Percentiles rank a stretch among this genome's conserved stretches.
phyloP scores from a whole-genome alignment of 441 rosid genomes.

The Croton setiger region DNA sequence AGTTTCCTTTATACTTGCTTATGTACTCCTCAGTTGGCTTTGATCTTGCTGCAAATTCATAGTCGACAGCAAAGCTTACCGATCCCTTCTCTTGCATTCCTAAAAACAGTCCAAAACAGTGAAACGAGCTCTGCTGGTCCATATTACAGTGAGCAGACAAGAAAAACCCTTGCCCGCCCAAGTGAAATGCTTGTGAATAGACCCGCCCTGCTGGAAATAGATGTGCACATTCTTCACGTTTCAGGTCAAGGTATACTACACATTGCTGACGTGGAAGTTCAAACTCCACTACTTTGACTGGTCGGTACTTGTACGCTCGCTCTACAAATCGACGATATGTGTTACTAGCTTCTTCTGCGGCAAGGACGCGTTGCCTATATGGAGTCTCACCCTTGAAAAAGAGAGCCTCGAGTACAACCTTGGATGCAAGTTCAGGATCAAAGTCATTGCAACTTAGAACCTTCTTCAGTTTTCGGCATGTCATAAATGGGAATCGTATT shows the following conservation, averaged over 20 bases:
- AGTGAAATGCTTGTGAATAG: conserved; percentile 66
- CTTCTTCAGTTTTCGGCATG: conserved; percentile 69
- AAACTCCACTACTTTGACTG: conserved; percentile 77
- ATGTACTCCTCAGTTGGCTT: conserved; percentile 61
- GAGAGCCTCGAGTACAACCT: conserved; percentile 77
- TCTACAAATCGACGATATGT: conserved; percentile 50
- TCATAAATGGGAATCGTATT: conserved; percentile 85
- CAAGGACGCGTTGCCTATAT: conserved; percentile 43
- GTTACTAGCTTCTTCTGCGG: conserved; percentile 40
- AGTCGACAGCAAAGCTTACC: conserved; percentile 58
- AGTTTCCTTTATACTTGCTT: conserved; percentile 57
- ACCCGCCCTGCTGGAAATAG: conserved; percentile 58
- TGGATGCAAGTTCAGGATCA: conserved; percentile 46
- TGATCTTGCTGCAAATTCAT: conserved; percentile 71
- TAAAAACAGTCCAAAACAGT: conserved; percentile 70
- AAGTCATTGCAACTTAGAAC: conserved; percentile 64
- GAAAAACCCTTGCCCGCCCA: conserved; percentile 79
- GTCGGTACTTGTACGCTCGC: conserved; percentile 68
- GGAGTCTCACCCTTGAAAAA: conserved; percentile 78
- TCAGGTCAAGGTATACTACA: conserved; percentile 76
- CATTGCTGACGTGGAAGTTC: conserved; percentile 77
- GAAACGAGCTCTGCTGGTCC: conserved; percentile 64
- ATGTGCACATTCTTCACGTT: conserved; percentile 56
- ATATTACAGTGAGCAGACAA: conserved; percentile 70
- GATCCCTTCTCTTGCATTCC: conserved; percentile 71